Evolutionary conservation across 202 grass and related monocot species (phyloP).

Genomic region (Dendrocalamus latiflorus): DNA sequence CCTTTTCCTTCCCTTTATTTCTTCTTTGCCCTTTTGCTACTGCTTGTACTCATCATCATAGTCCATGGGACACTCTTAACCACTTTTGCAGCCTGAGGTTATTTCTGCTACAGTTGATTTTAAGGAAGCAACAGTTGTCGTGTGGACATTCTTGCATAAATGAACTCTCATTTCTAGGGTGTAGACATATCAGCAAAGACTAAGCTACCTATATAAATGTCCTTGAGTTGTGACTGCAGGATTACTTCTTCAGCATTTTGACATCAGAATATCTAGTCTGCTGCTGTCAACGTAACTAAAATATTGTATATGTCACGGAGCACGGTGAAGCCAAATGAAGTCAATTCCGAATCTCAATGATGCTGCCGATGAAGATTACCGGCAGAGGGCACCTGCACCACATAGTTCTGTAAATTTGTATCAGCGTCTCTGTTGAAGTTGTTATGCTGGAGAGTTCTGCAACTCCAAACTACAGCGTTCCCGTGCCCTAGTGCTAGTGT

Average conservation of each 20-base stretch:
- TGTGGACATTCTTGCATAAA: constrained; percentile 37
- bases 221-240: neutral
- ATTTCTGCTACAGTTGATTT: constrained; percentile 61
- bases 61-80: neutral
- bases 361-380: neutral
- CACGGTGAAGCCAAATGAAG: neutral
- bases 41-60: neutral
- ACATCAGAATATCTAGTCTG: neutral
- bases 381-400: neutral
- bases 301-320: neutral
- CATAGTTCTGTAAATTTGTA: neutral
- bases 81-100: constrained; percentile 56
- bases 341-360: neutral
- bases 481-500: no score
- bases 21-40: neutral
- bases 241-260: neutral
- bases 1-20: neutral
- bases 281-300: neutral
- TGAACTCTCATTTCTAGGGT: no score
- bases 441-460: neutral
- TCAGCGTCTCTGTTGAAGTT: neutral
- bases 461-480: neutral
- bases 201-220: neutral
- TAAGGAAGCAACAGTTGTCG: constrained; percentile 56
- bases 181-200: neutral